Evolutionary conservation across 148 eudicot species (phyloP), one percentile per base, ranked within the genome.

Genomic region (Polygonum maritimum): DNA sequence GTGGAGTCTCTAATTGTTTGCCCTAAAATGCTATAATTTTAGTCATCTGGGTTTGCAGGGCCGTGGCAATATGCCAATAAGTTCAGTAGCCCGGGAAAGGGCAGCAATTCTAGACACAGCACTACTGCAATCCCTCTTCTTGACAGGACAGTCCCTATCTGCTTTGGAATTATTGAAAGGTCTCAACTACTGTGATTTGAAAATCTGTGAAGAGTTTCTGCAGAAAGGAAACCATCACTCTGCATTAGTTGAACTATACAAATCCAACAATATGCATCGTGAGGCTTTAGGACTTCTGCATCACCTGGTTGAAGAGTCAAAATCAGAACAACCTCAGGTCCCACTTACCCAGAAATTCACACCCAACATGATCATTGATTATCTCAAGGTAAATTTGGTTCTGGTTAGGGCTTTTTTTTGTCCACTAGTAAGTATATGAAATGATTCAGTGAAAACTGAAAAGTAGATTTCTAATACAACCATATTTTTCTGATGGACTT

Each of bases 101-200:
- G 99, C 98, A 60, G 85, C 99, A 76, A 87, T 89, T 73, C 85
- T 96, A 78, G 99, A 96, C 81, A 96, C 99, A 18, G 95, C 97
- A 51, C 86, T 96, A 72, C 92, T 96, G 19, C 99, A 96, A 84
- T 94, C 97, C 76, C 84, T 96, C 67, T 70, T 91, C 74, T 84
- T 92, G 48, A 96, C 99, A 58, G 99, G 98, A 48, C 99, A 96
- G 80, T 73, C 95, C 78, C 85, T 88, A 33, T 84, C 95, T 80
- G 91, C 95, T 75, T 75, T 85, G 79, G 97, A 96, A 75, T 82
- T 96, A 65, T 86, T 96, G 71, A 96, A 87, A 85, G 97, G 88
- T 80, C 86, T 87, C 62, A 96, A 96, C 81, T 96, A 96, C 80
- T 92, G 99, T 82, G 99, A 96, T 79, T 57, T 96, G 72, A 96